Base-by-base conservation (phyloP, 140 eudicot genomes). In the Oenanthe javanica region DNA sequence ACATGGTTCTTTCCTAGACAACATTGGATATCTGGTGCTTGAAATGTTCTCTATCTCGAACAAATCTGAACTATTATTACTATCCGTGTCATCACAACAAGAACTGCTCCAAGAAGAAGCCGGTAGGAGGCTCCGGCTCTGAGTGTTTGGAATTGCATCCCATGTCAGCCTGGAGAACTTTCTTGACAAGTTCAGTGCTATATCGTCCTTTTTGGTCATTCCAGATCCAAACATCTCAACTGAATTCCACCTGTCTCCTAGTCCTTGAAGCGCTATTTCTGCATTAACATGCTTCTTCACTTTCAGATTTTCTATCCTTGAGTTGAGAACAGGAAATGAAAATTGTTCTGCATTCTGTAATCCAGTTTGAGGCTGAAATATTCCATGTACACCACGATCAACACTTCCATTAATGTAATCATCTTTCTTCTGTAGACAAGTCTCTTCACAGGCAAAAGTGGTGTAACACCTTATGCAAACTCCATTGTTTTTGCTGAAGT, bases 61-160 rank as follows among this genome's bases (percentile, higher is more conserved):
- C 42, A 93, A 81, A 84, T 93, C 97, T 12, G 97, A 93, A 52
- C 96, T 93, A 21, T 91, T 92, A 45, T 91, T 96, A 54, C 96
- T 91, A 0, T 88, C 93, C 86, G 87, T 80, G 55, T 93, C 97
- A 67, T 88, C 93, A 70, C 85, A 86, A 19, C 79, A 45, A 0
- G 82, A 70, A 40, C 74, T 86, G 73, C 86, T 88, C 50, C 72
- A 80, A 6, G 43, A 7, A 27, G 84, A 75, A 71, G 74, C 81
- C 57, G 80, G 45, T 59, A 79, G 69, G 73, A 79, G 51, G 84
- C 43, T 67, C 86, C 80, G 83, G 66, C 42, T 66, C 86, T 80
- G 83, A 75, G 83, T 82, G 82, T 85, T 88, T 10, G 98, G 98
- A 54, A 93, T 87, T 0, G 98, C 98, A 50, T 93, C 94, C 98